Conservation (phyloP, 306 rosid genomes). For the Malus sieversii region DNA sequence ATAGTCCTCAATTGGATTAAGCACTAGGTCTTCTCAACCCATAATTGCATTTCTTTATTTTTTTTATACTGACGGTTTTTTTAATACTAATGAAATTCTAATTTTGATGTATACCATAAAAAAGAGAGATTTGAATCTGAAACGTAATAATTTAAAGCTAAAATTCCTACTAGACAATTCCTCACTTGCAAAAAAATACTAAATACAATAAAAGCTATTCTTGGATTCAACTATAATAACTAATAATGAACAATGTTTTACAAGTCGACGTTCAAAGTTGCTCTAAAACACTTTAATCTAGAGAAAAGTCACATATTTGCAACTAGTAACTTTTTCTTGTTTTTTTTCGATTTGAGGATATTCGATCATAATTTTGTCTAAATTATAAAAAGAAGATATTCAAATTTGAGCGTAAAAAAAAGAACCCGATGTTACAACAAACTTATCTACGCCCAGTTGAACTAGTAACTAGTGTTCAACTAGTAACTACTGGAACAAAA, state of each 20-base stretch:
- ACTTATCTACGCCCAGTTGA: not conserved
- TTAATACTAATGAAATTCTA: too few species aligned
- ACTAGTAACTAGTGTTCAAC: too few species aligned
- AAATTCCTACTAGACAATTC: not conserved
- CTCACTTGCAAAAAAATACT: not conserved
- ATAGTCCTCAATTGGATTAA: not conserved
- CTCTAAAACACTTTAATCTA: too few species aligned
- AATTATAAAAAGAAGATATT: too few species aligned
- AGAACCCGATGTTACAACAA: not conserved
- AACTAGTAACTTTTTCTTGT: not conserved
- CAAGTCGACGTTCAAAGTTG: too few species aligned
- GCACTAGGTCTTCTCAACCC: not conserved
- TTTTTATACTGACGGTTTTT: too few species aligned
- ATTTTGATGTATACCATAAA: too few species aligned
- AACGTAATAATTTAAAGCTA: not conserved
- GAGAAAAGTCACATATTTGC: not conserved
- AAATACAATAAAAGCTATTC: slow-evolving; percentile 6
- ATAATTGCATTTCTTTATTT: too few species aligned
- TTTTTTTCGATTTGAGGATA: not conserved
- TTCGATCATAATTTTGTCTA: too few species aligned
- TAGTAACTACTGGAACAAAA: too few species aligned
- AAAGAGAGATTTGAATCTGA: too few species aligned
- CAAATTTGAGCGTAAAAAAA: not conserved
- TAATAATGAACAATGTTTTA: not conserved
- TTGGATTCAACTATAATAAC: slow-evolving; percentile 21